Conservation (phyloP, 2,329 filamentous ascomycete species). For the Monilinia vaccinii-corymbosi region DNA sequence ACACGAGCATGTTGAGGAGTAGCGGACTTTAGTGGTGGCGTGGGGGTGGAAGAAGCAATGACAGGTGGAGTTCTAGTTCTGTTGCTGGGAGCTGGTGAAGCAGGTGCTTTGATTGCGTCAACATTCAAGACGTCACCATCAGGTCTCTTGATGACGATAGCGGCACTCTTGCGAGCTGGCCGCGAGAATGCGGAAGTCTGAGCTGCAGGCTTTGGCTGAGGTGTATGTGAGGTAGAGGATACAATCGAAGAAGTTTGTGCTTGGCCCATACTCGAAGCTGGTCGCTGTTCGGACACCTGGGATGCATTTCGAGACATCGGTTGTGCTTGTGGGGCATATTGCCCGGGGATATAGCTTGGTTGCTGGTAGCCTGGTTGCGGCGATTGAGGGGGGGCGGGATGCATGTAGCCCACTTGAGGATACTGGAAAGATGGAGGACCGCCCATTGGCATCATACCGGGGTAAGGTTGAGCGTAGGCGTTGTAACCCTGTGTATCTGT, state of each 20-base stretch:
- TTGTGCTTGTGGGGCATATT: slow-evolving; percentile 41
- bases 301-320: slow-evolving; percentile 78
- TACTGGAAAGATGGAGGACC: slow-evolving; percentile 33
- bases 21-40: slow-evolving; percentile 68
- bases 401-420: slow-evolving; percentile 43
- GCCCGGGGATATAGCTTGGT: slow-evolving; percentile 29
- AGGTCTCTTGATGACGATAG: slow-evolving; percentile 76
- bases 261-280: slow-evolving; percentile 35
- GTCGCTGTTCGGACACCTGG: slow-evolving; percentile 58
- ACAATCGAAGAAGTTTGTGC: slow-evolving; percentile 28
- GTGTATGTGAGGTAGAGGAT: slow-evolving; percentile 37
- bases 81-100: slow-evolving; percentile 44
- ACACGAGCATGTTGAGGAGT: slow-evolving; percentile 59
- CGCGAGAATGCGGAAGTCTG: slow-evolving; percentile 29
- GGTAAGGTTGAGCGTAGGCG: slow-evolving; percentile 45
- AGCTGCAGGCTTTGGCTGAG: slow-evolving; percentile 41
- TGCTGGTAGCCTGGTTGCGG: slow-evolving; percentile 41
- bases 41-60: slow-evolving; percentile 60
- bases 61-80: slow-evolving; percentile 51
- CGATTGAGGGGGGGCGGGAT: slow-evolving; percentile 33
- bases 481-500: slow-evolving; percentile 48
- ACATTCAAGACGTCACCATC: slow-evolving; percentile 68
- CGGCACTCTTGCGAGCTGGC: slow-evolving; percentile 50
- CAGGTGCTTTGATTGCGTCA: slow-evolving; percentile 57
- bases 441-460: slow-evolving; percentile 33